A percentile compares a stretch with the other conserved stretches of the same genome.
These are phyloP conservation scores for Diaporthe sp. DNA, from an alignment of 2,329 filamentous ascomycete species.

Conservation along the genomic window DNA sequence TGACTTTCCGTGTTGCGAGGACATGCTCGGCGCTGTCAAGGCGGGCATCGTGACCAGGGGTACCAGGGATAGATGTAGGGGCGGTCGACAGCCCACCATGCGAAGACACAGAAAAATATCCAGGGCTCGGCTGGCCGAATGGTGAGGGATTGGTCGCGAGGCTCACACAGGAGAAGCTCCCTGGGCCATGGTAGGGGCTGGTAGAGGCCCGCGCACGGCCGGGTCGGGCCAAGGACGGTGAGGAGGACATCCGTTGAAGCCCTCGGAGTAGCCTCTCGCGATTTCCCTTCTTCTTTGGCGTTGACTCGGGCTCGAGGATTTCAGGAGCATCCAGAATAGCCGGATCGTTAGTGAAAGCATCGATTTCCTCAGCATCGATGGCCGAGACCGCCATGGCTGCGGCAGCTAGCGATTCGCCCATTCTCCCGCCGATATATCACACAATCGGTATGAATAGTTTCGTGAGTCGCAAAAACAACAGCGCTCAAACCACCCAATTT, in stretches of 20 bases:
- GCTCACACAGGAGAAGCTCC: conserved; percentile 65
- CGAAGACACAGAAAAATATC: conserved; percentile 44
- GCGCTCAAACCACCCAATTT: neutral
- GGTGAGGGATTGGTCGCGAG: conserved; percentile 57
- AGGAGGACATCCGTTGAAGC: conserved; percentile 85
- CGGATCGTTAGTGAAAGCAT: conserved; percentile 35
- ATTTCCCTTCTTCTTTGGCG: conserved; percentile 69
- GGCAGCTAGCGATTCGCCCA: conserved; percentile 27
- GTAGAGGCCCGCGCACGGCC: conserved; percentile 74
- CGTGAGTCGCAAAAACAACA: neutral
- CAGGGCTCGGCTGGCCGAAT: conserved; percentile 48
- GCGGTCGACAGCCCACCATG: conserved; percentile 46
- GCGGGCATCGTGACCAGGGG: conserved; percentile 52
- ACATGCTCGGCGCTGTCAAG: conserved; percentile 56
- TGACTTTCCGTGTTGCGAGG: conserved; percentile 66
- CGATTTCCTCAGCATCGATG: conserved; percentile 33
- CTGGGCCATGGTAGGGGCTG: conserved; percentile 71
- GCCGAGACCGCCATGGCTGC: conserved; percentile 29
- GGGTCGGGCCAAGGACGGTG: conserved; percentile 74
- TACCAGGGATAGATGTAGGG: conserved; percentile 52
- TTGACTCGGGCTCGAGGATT: conserved; percentile 42
- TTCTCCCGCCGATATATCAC: neutral
- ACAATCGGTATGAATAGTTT: neutral
- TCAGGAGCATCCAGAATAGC: conserved; percentile 31
- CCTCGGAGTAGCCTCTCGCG: conserved; percentile 77